Evolutionary conservation across 805 yeast genomes (phyloP).

Genomic region (Helenozyma rhizophorensis): DNA sequence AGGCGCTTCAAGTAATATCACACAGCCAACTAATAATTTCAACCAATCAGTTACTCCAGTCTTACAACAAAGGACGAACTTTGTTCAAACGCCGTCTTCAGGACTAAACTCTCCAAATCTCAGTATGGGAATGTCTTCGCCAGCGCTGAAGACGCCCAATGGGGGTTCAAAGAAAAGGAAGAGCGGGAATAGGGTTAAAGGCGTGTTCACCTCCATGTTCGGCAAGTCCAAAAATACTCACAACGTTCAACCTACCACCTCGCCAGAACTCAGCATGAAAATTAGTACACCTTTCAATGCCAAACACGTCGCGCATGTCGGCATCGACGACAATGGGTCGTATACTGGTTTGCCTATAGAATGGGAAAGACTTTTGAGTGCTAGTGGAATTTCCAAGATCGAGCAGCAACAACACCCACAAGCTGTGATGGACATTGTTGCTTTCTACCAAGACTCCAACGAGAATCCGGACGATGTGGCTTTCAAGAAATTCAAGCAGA

Average conservation of each 20-base stretch:
- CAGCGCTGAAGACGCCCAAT: slow-evolving; percentile 7
- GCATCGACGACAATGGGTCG: slow-evolving; percentile 81
- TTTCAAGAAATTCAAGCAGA: slow-evolving; percentile 38
- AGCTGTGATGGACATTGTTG: slow-evolving; percentile 88
- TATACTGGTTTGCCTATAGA: slow-evolving; percentile 90
- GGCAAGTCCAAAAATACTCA: slow-evolving; percentile 23
- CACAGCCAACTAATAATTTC: background rate
- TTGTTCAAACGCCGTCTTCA: too few species aligned
- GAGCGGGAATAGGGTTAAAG: slow-evolving; percentile 52
- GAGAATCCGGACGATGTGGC: slow-evolving; percentile 42
- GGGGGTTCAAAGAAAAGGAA: slow-evolving; percentile 22
- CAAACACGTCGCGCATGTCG: slow-evolving; percentile 90
- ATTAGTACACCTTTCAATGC: slow-evolving; percentile 92
- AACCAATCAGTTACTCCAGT: slow-evolving; percentile 31
- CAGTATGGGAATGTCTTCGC: slow-evolving; percentile 15
- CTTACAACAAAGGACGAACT: slow-evolving; percentile 13
- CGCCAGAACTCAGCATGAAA: slow-evolving; percentile 35
- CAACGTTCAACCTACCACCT: slow-evolving; percentile 3
- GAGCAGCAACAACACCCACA: slow-evolving; percentile 92
- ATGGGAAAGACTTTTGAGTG: slow-evolving; percentile 80
- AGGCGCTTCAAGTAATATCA: slow-evolving; percentile 8
- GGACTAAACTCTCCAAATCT: slow-evolving; percentile 19
- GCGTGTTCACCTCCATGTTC: slow-evolving; percentile 54
- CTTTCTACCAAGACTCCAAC: slow-evolving; percentile 65
- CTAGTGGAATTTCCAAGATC: slow-evolving; percentile 81